These are phyloP conservation scores for Penicillium malachiteum DNA, from an alignment of 495 filamentous ascomycete genomes.

Conservation along the genomic window DNA sequence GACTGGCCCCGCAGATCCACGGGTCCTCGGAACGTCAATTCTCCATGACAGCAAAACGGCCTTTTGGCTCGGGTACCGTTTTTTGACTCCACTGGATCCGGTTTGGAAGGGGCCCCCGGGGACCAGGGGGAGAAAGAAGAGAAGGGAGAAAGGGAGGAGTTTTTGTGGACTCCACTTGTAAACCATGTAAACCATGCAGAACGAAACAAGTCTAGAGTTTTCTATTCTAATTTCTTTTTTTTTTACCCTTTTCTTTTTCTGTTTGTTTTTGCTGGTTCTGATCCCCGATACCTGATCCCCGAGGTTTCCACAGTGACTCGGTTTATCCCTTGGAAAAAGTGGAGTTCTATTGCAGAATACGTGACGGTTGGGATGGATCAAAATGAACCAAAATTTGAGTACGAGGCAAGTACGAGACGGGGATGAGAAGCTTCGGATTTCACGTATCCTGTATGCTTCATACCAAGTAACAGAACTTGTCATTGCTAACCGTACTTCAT, in stretches of 20 bases:
- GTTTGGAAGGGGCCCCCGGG: neutral
- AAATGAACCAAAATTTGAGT: neutral
- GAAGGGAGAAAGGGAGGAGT: neutral
- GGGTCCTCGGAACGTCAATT: constrained; percentile 12
- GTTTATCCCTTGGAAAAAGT: neutral
- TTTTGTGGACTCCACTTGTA: constrained; percentile 2
- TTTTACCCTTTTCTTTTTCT: neutral
- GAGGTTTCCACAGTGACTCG: constrained; percentile 4
- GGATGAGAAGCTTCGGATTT: neutral
- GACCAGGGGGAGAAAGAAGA: neutral
- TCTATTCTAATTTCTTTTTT: neutral
- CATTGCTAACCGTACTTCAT: no score
- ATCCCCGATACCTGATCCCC: neutral
- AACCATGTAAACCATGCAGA: neutral
- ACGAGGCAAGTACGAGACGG: neutral
- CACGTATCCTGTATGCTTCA: neutral
- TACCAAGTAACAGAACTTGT: no score
- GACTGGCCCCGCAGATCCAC: constrained; percentile 19
- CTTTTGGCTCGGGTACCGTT: neutral
- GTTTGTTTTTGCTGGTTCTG: neutral
- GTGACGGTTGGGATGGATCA: neutral
- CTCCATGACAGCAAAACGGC: constrained; percentile 27
- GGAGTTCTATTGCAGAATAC: neutral
- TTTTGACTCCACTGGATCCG: neutral
- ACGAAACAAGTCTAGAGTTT: neutral